phyloP scores from a whole-genome alignment of 768 basidiomycete species.

The Neoboletus brunneissimus region DNA sequence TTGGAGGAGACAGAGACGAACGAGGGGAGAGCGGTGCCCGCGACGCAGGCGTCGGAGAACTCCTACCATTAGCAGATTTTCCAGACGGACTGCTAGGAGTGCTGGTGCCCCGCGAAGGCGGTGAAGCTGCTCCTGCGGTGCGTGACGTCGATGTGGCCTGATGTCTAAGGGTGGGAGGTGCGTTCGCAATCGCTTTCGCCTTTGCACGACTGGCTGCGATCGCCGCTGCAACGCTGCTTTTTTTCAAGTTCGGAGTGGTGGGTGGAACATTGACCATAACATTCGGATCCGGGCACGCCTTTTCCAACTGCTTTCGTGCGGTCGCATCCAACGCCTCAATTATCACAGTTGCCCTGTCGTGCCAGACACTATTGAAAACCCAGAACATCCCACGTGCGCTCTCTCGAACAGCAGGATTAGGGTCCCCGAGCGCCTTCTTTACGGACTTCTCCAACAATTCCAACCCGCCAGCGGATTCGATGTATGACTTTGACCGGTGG shows the following conservation, averaged over 20 bases:
- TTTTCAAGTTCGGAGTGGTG: constrained; percentile 62
- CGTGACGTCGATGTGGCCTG: constrained; percentile 76
- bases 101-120: constrained; percentile 37
- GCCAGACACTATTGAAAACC: constrained; percentile 76
- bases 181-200: constrained; percentile 77
- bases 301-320: constrained; percentile 82
- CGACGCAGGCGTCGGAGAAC: constrained; percentile 37
- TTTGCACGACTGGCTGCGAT: constrained; percentile 90
- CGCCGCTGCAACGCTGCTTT: constrained; percentile 79
- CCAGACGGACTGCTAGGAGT: constrained; percentile 44
- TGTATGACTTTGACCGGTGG: constrained; percentile 52
- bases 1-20: constrained; percentile 45
- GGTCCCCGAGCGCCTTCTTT: constrained; percentile 70
- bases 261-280: constrained; percentile 39
- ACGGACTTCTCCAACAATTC: constrained; percentile 74
- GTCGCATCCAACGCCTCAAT: constrained; percentile 63
- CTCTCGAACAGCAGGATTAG: constrained; percentile 79
- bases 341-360: constrained; percentile 60
- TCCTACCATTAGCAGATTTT: constrained; percentile 38
- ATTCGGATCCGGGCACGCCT: constrained; percentile 67
- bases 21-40: constrained; percentile 51
- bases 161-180: constrained; percentile 76
- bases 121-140: constrained; percentile 43
- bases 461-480: constrained; percentile 66
- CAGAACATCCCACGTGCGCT: constrained; percentile 72